Evolutionary conservation across 352 stramenopile species (phyloP), one percentile per base, ranked within the genome.

Genomic region (Globisporangium ultimum): DNA sequence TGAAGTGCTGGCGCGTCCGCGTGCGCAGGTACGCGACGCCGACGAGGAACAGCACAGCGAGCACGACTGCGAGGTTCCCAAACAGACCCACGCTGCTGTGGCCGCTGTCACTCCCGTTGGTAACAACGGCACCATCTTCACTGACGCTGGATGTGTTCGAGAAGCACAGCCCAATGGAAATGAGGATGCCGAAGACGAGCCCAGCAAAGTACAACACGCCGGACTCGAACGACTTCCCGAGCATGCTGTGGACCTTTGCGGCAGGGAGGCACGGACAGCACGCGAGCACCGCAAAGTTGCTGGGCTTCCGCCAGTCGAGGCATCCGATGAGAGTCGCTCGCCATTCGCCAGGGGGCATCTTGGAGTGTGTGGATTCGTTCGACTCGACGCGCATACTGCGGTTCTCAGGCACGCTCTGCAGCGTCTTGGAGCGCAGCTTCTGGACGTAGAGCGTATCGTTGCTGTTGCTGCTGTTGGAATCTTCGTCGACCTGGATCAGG

Each of bases 251-350:
- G 11, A 80, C 56, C 36, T 67, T 70, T 17, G 73, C 73, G 17
- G 70, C 66, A 17, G 73, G 73, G 21, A 72, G 72, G 61, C 73
- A 83, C 24, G 73, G 73, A 43, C 73, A 83, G 34, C 67, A 74
- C 18, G 59, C 64, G 21, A 77, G 36, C 13, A 48, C 14, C 8
- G 42, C 14, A 1, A 53, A 24, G 10, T 63, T 53, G 49, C 24
- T 57, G 18, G 42, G 42, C 8, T 45, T 32, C 18, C 46, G 55
- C 15, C 38, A 61, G 34, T 55, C 46, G 9, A 51, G 2, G 48
- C 45, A 58, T 24, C 58, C 45, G 10, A 34, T 24, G 38, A 63
- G 51, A 40, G 50, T n/a, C 1, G 28, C n/a, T 42, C 3, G 38
- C 59, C 59, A 65, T 14, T 48, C 45, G 4, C 59, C 59, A 24